phyloP scores from a whole-genome alignment of 2,329 filamentous ascomycete species.

The Neurospora crassa region DNA sequence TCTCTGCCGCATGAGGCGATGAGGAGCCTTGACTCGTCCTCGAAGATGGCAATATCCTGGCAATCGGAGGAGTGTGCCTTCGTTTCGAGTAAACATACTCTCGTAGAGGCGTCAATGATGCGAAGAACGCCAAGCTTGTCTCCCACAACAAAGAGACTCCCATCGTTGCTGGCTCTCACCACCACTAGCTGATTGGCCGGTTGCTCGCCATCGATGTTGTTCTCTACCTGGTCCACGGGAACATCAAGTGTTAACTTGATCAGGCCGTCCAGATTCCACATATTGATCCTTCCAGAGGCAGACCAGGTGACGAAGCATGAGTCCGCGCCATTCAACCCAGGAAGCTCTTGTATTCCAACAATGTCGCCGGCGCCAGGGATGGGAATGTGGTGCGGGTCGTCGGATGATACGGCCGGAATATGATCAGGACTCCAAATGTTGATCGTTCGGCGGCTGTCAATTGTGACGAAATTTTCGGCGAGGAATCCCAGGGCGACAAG shows the following conservation, averaged over 20 bases:
- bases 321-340: slow-evolving; percentile 46
- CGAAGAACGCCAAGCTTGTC: slow-evolving; percentile 79
- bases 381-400: slow-evolving; percentile 37
- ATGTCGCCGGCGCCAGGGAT: slow-evolving; percentile 57
- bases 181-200: slow-evolving; percentile 49
- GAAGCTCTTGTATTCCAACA: slow-evolving; percentile 63
- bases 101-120: slow-evolving; percentile 54
- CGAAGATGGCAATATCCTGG: slow-evolving; percentile 66
- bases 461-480: slow-evolving; percentile 56
- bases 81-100: slow-evolving; percentile 55
- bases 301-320: slow-evolving; percentile 88
- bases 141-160: slow-evolving; percentile 64
- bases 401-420: slow-evolving; percentile 28
- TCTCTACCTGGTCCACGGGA: slow-evolving; percentile 53
- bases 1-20: slow-evolving; percentile 81
- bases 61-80: slow-evolving; percentile 85
- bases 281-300: slow-evolving; percentile 64
- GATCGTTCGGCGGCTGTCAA: slow-evolving; percentile 68
- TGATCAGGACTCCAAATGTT: slow-evolving; percentile 50
- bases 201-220: slow-evolving; percentile 39
- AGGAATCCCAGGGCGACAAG: slow-evolving; percentile 63
- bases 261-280: slow-evolving; percentile 71
- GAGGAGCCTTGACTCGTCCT: slow-evolving; percentile 50
- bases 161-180: slow-evolving; percentile 50
- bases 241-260: slow-evolving; percentile 56